Percentiles rank a stretch among this genome's conserved stretches.
Evolutionary conservation across 768 basidiomycete genomes (phyloP).

Genomic region (Rubroboletus pulcherrimus): DNA sequence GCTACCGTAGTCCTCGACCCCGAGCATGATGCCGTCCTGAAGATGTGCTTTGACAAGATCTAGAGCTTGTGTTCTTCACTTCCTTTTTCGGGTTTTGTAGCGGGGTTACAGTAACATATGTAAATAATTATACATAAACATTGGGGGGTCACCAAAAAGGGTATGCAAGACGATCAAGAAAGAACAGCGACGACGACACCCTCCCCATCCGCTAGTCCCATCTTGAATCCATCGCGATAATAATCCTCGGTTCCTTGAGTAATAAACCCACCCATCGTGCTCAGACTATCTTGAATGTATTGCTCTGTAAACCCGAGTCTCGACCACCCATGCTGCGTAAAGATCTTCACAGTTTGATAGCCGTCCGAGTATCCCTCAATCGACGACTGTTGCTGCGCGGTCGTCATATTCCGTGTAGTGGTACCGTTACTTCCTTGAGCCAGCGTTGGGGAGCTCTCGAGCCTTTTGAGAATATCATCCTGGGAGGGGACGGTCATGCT

Average conservation of each 20-base stretch:
- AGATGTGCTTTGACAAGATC: neutral
- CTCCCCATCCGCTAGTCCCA: slow-evolving; percentile 13
- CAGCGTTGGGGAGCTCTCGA: neutral
- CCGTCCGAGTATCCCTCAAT: slow-evolving; percentile 58
- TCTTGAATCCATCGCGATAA: slow-evolving; percentile 16
- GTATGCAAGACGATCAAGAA: neutral
- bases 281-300: slow-evolving; percentile 48
- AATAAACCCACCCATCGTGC: slow-evolving; percentile 12
- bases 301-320: slow-evolving; percentile 61
- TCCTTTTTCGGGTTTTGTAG: neutral
- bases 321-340: slow-evolving; percentile 46
- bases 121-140: neutral
- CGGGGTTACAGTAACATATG: neutral
- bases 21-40: slow-evolving; percentile 54
- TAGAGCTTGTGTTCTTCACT: neutral
- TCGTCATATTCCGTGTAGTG: slow-evolving; percentile 5
- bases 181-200: slow-evolving; percentile 11
- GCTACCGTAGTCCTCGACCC: slow-evolving; percentile 76
- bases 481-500: slow-evolving; percentile 16
- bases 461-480: slow-evolving; percentile 8
- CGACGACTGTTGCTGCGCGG: slow-evolving; percentile 9
- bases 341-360: slow-evolving; percentile 49
- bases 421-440: neutral
- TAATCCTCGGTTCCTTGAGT: slow-evolving; percentile 5
- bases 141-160: neutral